Percentiles rank a stretch among this genome's conserved stretches.
Evolutionary conservation across 1,284 basidiomycete species (phyloP).

Genomic region (Cryptococcus sp.): DNA sequence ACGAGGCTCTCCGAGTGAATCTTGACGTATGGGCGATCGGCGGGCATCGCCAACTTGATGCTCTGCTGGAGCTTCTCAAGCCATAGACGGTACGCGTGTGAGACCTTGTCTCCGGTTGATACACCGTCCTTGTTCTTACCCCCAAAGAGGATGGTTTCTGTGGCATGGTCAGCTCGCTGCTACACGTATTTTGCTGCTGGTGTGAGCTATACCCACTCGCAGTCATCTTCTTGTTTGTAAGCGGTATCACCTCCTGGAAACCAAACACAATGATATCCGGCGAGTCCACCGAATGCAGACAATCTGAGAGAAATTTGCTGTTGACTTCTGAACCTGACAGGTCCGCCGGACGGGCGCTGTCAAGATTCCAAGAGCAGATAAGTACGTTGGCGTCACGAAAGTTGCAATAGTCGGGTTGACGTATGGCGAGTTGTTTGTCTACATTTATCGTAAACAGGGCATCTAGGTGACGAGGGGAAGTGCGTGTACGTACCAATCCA

Average conservation of each 20-base stretch:
- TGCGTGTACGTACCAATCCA: conserved; percentile 71
- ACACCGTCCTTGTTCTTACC: conserved; percentile 59
- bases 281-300: conserved; percentile 63
- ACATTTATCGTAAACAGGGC: neutral
- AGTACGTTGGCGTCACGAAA: conserved; percentile 75
- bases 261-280: conserved; percentile 92
- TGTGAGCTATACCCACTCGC: conserved; percentile 57
- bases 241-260: conserved; percentile 92
- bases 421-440: conserved; percentile 72
- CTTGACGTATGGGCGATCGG: conserved; percentile 67
- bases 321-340: conserved; percentile 64
- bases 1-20: conserved; percentile 85
- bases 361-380: conserved; percentile 91
- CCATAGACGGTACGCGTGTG: conserved; percentile 81
- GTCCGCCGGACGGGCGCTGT: conserved; percentile 75
- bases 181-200: neutral
- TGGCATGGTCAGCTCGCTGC: neutral
- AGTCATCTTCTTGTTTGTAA: conserved; percentile 84
- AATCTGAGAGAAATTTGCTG: conserved; percentile 66
- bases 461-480: neutral
- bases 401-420: conserved; percentile 71
- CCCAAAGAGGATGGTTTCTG: conserved; percentile 73
- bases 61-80: conserved; percentile 73
- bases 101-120: conserved; percentile 60
- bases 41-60: conserved; percentile 65